phyloP scores from a whole-genome alignment of 2,329 filamentous ascomycete genomes.

The Fusarium euwallaceae region DNA sequence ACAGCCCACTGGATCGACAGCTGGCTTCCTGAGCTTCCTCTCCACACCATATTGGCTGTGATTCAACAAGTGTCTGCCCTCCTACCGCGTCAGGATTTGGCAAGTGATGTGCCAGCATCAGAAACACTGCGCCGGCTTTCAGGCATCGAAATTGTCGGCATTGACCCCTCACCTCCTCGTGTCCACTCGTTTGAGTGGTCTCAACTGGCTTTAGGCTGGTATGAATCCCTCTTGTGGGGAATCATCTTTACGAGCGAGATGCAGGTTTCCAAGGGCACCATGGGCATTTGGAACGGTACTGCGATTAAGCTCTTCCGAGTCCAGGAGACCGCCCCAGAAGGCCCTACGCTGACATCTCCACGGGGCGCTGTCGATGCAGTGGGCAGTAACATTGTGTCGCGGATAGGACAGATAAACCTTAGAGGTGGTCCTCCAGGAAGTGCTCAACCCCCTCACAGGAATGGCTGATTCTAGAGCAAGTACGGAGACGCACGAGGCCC shows the following conservation, averaged over 20 bases:
- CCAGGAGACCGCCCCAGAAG: constrained; percentile 83
- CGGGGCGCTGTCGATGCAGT: constrained; percentile 94
- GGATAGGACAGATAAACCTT: constrained; percentile 86
- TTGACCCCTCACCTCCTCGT: constrained; percentile 80
- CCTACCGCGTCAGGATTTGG: constrained; percentile 65
- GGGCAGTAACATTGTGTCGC: constrained; percentile 87
- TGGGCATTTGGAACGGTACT: constrained; percentile 95
- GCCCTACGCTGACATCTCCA: constrained; percentile 85
- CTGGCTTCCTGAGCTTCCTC: constrained; percentile 91
- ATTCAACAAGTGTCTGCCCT: constrained; percentile 75
- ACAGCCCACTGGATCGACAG: constrained; percentile 89
- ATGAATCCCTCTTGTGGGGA: constrained; percentile 93
- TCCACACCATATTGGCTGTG: constrained; percentile 86
- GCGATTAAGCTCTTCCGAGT: constrained; percentile 89
- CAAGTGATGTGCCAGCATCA: constrained; percentile 57
- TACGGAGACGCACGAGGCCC: not conserved
- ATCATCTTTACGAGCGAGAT: constrained; percentile 93
- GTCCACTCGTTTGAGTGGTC: constrained; percentile 97
- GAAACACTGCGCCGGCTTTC: constrained; percentile 68
- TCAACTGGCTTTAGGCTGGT: constrained; percentile 90
- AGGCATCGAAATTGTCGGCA: constrained; percentile 73
- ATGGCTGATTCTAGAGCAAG: constrained; percentile 15
- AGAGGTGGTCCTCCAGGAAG: constrained; percentile 58
- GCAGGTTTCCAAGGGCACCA: constrained; percentile 86
- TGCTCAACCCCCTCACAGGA: constrained; percentile 34